phyloP scores from a whole-genome alignment of 2,329 filamentous ascomycete genomes.

The Colletotrichum costaricense region DNA sequence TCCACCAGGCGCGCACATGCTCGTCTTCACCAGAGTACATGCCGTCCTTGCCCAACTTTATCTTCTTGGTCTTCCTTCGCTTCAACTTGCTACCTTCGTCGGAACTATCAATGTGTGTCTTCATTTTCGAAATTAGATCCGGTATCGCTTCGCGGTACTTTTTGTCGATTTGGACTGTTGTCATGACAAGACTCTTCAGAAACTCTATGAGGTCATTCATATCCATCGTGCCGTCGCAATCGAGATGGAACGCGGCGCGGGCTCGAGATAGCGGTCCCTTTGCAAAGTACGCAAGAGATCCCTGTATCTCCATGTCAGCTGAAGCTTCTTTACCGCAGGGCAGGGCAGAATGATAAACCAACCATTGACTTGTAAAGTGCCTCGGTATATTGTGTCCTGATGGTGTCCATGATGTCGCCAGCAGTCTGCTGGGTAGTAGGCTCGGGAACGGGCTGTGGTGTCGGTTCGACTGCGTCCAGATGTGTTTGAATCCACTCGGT shows the following conservation, averaged over 20 bases:
- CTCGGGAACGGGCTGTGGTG: slow-evolving; percentile 35
- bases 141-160: slow-evolving; percentile 82
- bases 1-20: slow-evolving; percentile 78
- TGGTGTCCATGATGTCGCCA: slow-evolving; percentile 66
- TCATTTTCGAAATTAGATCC: slow-evolving; percentile 68
- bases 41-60: slow-evolving; percentile 75
- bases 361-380: slow-evolving; percentile 73
- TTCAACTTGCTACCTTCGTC: slow-evolving; percentile 55
- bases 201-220: slow-evolving; percentile 75
- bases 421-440: slow-evolving; percentile 53
- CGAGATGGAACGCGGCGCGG: slow-evolving; percentile 75
- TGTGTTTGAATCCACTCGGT: slow-evolving; percentile 26
- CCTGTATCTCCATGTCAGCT: slow-evolving; percentile 54
- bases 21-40: slow-evolving; percentile 75
- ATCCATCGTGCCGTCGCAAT: slow-evolving; percentile 69
- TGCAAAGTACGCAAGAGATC: slow-evolving; percentile 84
- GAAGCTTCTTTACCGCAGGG: slow-evolving; percentile 38
- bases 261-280: slow-evolving; percentile 84
- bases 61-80: slow-evolving; percentile 70
- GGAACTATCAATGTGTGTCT: slow-evolving; percentile 66
- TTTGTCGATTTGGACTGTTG: slow-evolving; percentile 77
- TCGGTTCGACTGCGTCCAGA: slow-evolving; percentile 35
- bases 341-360: slow-evolving; percentile 37
- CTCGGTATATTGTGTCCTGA: slow-evolving; percentile 69
- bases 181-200: slow-evolving; percentile 75